phyloP scores from a whole-genome alignment of 148 eudicot genomes.

The Rhododendron mucronatum region DNA sequence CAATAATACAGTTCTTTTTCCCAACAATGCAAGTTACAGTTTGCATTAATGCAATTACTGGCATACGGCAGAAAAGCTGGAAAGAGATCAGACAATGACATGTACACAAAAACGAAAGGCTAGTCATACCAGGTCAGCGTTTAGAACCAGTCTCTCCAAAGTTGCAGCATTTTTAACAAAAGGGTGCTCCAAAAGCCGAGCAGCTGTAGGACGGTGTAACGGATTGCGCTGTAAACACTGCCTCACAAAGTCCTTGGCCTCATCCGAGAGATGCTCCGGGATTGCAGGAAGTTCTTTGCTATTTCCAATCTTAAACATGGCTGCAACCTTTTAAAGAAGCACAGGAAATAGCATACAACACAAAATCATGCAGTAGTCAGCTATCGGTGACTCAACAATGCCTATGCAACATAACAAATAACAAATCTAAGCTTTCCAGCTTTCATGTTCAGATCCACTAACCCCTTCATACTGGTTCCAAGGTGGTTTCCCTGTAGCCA shows the following conservation, averaged over 20 bases:
- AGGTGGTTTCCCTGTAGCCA: conserved; percentile 81
- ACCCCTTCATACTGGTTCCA: conserved; percentile 91
- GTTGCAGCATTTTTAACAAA: conserved; percentile 39
- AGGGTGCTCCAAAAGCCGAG: conserved; percentile 55
- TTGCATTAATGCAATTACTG: not conserved
- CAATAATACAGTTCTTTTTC: not conserved
- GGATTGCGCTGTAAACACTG: conserved; percentile 64
- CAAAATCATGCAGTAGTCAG: conserved; percentile 1
- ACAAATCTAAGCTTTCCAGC: not conserved
- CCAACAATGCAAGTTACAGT: conserved; percentile 1
- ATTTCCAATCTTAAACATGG: conserved; percentile 70
- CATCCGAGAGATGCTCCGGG: conserved; percentile 62
- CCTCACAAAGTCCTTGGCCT: conserved; percentile 54
- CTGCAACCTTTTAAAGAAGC: conserved; percentile 50
- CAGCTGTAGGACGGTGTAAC: conserved; percentile 50
- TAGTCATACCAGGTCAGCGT: conserved; percentile 26
- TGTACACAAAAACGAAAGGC: not conserved
- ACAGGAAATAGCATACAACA: not conserved
- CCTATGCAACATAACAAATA: not conserved
- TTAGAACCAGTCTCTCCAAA: conserved; percentile 28
- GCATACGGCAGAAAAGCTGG: not conserved
- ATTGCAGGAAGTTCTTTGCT: conserved; percentile 68
- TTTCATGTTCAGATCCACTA: conserved; percentile 18
- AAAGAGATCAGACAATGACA: not conserved
- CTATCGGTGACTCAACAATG: not conserved